phyloP scores from a whole-genome alignment of 352 stramenopile genomes.

The Phytophthora vignae region DNA sequence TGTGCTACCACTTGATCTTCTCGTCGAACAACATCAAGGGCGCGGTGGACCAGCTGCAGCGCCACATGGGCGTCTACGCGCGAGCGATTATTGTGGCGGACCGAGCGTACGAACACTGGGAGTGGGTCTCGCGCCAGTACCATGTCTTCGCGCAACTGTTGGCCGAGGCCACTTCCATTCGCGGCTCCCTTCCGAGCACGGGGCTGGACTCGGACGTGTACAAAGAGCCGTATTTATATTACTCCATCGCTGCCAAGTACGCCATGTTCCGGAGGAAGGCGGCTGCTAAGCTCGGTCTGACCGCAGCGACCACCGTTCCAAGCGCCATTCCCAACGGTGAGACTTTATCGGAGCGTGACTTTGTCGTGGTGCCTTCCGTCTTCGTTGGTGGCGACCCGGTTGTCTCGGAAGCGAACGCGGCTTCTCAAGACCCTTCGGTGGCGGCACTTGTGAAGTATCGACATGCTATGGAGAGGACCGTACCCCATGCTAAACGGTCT shows the following conservation, averaged over 20 bases:
- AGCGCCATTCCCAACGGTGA: slow-evolving; percentile 27
- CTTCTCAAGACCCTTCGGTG: slow-evolving; percentile 54
- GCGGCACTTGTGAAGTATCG: slow-evolving; percentile 73
- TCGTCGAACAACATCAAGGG: slow-evolving; percentile 85
- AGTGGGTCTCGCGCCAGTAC: slow-evolving; percentile 88
- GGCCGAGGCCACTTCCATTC: slow-evolving; percentile 74
- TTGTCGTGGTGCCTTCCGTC: slow-evolving; percentile 75
- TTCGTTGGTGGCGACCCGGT: slow-evolving; percentile 78
- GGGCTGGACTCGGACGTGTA: slow-evolving; percentile 84
- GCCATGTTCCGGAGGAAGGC: slow-evolving; percentile 78
- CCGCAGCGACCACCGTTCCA: slow-evolving; percentile 22
- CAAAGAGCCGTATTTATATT: slow-evolving; percentile 91
- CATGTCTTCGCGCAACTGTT: slow-evolving; percentile 90
- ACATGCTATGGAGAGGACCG: slow-evolving; percentile 62
- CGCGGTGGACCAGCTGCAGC: slow-evolving; percentile 86
- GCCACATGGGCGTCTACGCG: slow-evolving; percentile 78
- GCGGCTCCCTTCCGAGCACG: slow-evolving; percentile 54
- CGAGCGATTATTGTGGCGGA: slow-evolving; percentile 60
- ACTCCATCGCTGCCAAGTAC: slow-evolving; percentile 86
- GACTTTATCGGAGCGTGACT: slow-evolving; percentile 53
- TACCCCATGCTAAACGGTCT: slow-evolving; percentile 72
- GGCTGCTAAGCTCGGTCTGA: slow-evolving; percentile 63
- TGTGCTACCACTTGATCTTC: slow-evolving; percentile 91
- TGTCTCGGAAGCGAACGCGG: slow-evolving; percentile 53
- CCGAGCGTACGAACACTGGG: slow-evolving; percentile 84